Conservation (phyloP, 495 filamentous ascomycete genomes). For the Apodospora peruviana region DNA sequence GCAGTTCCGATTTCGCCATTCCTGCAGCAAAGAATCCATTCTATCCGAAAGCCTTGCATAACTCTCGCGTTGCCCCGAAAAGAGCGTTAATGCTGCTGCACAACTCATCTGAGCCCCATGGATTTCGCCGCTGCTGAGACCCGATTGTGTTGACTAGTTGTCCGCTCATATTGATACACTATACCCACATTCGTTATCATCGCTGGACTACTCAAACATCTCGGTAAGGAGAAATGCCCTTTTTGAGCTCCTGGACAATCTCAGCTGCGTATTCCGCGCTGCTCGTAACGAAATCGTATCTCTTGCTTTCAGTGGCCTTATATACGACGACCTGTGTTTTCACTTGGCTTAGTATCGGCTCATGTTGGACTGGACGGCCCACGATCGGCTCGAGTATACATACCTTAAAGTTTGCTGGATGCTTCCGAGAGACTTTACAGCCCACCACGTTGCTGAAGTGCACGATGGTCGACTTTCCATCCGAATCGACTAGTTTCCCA, state of each 20-base stretch:
- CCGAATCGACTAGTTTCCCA: conserved; percentile 54
- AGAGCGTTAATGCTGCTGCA: no score
- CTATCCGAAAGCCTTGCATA: no score
- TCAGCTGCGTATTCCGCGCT: conserved; percentile 75
- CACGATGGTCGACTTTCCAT: conserved; percentile 80
- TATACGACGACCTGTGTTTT: conserved; percentile 62
- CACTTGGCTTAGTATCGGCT: background rate
- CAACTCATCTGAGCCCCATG: no score
- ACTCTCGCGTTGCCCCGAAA: no score
- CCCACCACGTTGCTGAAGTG: conserved; percentile 90
- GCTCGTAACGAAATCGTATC: conserved; percentile 93
- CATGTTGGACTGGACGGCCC: background rate
- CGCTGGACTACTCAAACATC: conserved; percentile 17
- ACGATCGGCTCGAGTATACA: conserved; percentile 9
- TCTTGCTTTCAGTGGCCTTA: conserved; percentile 79
- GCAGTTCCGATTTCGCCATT: no score
- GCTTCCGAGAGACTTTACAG: conserved; percentile 84
- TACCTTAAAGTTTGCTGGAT: conserved; percentile 87
- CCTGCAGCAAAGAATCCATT: no score
- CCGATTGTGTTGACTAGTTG: no score
- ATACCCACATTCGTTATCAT: background rate
- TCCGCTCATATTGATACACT: no score
- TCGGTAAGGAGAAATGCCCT: conserved; percentile 54
- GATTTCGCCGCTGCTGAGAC: no score
- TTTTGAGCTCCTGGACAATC: conserved; percentile 84